These are phyloP conservation scores for Aspergillus funiculosus DNA, from an alignment of 495 filamentous ascomycete species.

Conservation along the genomic window DNA sequence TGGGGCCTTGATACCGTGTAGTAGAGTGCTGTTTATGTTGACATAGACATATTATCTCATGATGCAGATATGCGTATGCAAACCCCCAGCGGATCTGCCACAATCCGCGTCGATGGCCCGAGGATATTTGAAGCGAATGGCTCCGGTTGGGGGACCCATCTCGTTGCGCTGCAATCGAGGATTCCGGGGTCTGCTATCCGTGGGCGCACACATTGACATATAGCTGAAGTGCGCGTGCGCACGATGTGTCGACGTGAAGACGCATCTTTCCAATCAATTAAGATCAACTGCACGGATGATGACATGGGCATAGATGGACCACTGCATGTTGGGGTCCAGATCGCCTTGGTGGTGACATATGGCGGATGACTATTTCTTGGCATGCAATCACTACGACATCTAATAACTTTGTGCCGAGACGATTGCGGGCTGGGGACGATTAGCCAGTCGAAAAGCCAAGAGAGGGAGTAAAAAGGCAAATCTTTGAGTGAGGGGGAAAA, in stretches of 20 bases:
- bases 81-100: constrained; percentile 9
- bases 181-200: constrained; percentile 12
- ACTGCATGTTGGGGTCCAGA: constrained; percentile 12
- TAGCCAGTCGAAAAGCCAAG: constrained; percentile 22
- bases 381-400: constrained; percentile 14
- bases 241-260: constrained; percentile 8
- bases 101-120: constrained; percentile 7
- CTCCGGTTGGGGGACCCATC: constrained; percentile 8
- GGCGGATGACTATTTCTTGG: constrained; percentile 23
- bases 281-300: constrained; percentile 11
- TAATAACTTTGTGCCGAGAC: constrained; percentile 48
- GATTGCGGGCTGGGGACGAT: constrained; percentile 35
- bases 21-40: constrained; percentile 6
- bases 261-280: constrained; percentile 7
- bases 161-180: constrained; percentile 11
- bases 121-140: constrained; percentile 8
- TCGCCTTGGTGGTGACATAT: constrained; percentile 23
- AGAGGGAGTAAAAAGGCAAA: constrained; percentile 3
- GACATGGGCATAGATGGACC: constrained; percentile 7
- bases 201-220: constrained; percentile 10
- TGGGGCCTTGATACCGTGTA: constrained; percentile 6
- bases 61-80: background rate
- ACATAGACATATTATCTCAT: constrained; percentile 10
- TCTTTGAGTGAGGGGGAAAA: constrained; percentile 9
- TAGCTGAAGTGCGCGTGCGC: constrained; percentile 5